Conservation (phyloP, 139 green algal species). For the Chlamydomonas sp. region DNA sequence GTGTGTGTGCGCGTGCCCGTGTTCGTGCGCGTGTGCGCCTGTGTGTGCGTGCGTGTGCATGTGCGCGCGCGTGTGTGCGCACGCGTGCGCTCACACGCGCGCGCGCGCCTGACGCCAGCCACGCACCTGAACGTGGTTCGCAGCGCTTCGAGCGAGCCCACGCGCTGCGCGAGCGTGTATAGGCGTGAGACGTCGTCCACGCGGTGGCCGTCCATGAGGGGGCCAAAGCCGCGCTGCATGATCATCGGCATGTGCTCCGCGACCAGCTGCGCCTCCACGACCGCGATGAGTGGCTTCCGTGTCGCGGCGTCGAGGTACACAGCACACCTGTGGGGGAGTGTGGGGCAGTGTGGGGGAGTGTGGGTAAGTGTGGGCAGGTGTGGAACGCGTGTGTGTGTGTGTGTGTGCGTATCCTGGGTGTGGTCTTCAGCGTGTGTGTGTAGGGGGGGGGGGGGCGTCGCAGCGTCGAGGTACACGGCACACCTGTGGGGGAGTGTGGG, state of each 20-base stretch:
- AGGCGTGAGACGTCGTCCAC: constrained; percentile 77
- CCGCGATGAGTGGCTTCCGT: constrained; percentile 59
- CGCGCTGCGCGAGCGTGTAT: constrained; percentile 54
- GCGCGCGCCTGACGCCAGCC: too few relatives aligned
- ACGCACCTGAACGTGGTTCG: constrained; percentile 45
- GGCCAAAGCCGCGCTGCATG: constrained; percentile 28
- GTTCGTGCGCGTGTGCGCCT: too few relatives aligned
- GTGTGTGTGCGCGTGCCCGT: too few relatives aligned
- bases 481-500: too few relatives aligned
- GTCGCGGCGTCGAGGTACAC: constrained; percentile 79
- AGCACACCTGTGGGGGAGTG: constrained; percentile 47
- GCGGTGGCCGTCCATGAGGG: constrained; percentile 63
- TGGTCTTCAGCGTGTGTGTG: too few relatives aligned
- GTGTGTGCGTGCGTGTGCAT: too few relatives aligned
- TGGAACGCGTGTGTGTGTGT: too few relatives aligned
- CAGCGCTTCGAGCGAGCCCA: constrained; percentile 61
- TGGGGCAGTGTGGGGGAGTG: not conserved
- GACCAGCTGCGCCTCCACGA: constrained; percentile 73
- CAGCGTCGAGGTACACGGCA: too few relatives aligned
- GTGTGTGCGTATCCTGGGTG: too few relatives aligned
- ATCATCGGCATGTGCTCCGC: constrained; percentile 51
- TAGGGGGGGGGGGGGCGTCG: too few relatives aligned
- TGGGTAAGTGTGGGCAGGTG: not conserved
- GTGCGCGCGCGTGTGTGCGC: too few relatives aligned
- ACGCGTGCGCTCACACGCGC: too few relatives aligned